Conservation (phyloP, 2,329 filamentous ascomycete species). For the Lachnellula suecica region DNA sequence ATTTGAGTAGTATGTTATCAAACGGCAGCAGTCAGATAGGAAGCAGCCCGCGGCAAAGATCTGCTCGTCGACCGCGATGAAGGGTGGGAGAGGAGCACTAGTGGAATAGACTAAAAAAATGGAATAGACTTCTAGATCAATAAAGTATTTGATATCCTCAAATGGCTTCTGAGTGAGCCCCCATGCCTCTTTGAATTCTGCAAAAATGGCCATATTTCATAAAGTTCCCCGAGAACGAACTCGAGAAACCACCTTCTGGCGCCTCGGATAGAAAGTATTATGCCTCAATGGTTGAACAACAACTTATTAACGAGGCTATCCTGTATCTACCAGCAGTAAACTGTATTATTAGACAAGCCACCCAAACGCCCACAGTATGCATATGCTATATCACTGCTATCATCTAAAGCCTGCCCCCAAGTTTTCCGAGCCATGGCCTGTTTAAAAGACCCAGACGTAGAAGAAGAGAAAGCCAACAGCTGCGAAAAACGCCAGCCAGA, state of each 20-base stretch:
- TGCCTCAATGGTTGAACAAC: neutral
- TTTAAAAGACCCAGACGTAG: slow-evolving; percentile 91
- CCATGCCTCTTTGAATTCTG: no score
- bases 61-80: neutral
- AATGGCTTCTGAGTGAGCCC: no score
- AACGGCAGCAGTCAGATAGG: slow-evolving; percentile 27
- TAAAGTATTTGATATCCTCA: no score
- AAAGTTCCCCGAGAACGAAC: no score
- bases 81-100: neutral
- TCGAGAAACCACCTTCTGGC: no score
- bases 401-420: neutral
- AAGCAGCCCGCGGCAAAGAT: slow-evolving; percentile 26
- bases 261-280: no score
- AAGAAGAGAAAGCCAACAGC: slow-evolving; percentile 80
- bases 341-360: slow-evolving; percentile 10
- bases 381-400: neutral
- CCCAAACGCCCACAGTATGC: slow-evolving; percentile 7
- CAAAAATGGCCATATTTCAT: no score
- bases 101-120: no score
- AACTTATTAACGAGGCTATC: slow-evolving; percentile 11
- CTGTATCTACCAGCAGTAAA: slow-evolving; percentile 8
- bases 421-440: slow-evolving; percentile 20
- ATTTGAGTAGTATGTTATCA: slow-evolving; percentile 28
- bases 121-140: no score
- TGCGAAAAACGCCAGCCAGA: slow-evolving; percentile 87